Conservation (phyloP, 2,329 filamentous ascomycete genomes). For the Colletotrichum cuscutae region DNA sequence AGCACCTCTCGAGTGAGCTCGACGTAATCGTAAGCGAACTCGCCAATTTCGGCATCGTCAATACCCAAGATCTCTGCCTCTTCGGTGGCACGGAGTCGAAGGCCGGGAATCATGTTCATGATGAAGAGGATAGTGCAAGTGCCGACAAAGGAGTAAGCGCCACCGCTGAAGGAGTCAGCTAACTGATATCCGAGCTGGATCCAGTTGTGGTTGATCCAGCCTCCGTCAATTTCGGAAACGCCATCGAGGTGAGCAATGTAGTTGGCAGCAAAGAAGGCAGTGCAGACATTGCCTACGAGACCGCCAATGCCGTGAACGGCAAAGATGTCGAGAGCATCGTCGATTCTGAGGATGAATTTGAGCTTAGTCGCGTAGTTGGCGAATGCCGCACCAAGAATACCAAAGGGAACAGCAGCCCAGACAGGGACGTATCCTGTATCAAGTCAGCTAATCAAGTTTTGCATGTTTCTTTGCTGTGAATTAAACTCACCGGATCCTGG, state of each 20-base stretch:
- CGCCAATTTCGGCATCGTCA: conserved; percentile 90
- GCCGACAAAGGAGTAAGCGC: conserved; percentile 80
- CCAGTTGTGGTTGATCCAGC: conserved; percentile 88
- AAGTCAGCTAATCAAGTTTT: conserved; percentile 3
- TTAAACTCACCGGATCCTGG: conserved; percentile 76
- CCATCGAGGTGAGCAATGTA: conserved; percentile 87
- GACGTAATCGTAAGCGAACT: conserved; percentile 96
- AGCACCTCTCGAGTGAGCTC: conserved; percentile 75
- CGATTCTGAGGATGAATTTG: conserved; percentile 83
- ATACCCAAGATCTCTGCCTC: conserved; percentile 87
- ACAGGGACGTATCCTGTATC: conserved; percentile 75
- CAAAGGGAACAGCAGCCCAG: conserved; percentile 86
- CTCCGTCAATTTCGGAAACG: conserved; percentile 72
- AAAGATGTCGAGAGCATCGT: conserved; percentile 90
- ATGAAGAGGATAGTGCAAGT: conserved; percentile 84
- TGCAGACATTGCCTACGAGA: conserved; percentile 81
- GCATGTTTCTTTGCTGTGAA: background rate
- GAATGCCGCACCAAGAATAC: conserved; percentile 77
- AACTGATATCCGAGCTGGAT: conserved; percentile 86
- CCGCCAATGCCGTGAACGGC: conserved; percentile 84
- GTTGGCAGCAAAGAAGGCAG: conserved; percentile 84
- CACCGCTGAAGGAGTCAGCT: conserved; percentile 81
- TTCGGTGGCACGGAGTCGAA: conserved; percentile 78
- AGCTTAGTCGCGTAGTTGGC: conserved; percentile 94
- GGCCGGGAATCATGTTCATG: conserved; percentile 81